Conservation (phyloP, 2,329 filamentous ascomycete genomes). For the Malbranchea zuffiana region DNA sequence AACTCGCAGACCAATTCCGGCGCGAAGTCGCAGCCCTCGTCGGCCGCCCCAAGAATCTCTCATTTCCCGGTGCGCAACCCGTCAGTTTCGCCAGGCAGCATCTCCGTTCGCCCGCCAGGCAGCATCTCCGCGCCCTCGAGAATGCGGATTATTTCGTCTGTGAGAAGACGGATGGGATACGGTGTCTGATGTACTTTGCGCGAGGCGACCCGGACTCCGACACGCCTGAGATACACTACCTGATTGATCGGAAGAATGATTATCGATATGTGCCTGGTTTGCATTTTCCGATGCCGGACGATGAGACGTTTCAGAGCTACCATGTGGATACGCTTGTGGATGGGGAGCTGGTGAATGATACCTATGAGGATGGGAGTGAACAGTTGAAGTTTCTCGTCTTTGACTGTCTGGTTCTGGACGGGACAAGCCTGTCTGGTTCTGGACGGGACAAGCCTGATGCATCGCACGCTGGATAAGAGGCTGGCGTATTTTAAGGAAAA, state of each 20-base stretch:
- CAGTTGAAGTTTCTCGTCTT: conserved; percentile 84
- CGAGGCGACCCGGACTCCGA: conserved; percentile 42
- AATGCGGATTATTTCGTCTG: conserved; percentile 89
- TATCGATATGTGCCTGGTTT: conserved; percentile 76
- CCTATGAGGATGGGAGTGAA: conserved; percentile 52
- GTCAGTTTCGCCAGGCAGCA: conserved; percentile 82
- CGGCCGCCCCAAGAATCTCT: conserved; percentile 48
- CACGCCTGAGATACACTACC: conserved; percentile 64
- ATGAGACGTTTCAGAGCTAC: conserved; percentile 51
- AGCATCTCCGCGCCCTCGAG: conserved; percentile 72
- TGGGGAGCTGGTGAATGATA: conserved; percentile 84
- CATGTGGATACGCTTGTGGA: conserved; percentile 77
- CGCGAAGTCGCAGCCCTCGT: conserved; percentile 65
- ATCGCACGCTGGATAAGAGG: conserved; percentile 74
- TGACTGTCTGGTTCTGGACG: conserved; percentile 69
- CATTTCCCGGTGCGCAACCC: conserved; percentile 85
- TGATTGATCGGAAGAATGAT: conserved; percentile 97
- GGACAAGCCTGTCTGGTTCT: conserved; percentile 64
- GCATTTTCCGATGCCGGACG: conserved; percentile 65
- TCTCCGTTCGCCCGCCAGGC: conserved; percentile 56
- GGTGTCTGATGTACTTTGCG: conserved; percentile 87
- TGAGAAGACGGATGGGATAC: conserved; percentile 94
- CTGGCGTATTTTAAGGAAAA: conserved; percentile 73
- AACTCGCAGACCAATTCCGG: conserved; percentile 53
- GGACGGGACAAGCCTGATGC: conserved; percentile 64